Conservation (phyloP, 495 filamentous ascomycete genomes). For the Trichocladium uniseriatum region DNA sequence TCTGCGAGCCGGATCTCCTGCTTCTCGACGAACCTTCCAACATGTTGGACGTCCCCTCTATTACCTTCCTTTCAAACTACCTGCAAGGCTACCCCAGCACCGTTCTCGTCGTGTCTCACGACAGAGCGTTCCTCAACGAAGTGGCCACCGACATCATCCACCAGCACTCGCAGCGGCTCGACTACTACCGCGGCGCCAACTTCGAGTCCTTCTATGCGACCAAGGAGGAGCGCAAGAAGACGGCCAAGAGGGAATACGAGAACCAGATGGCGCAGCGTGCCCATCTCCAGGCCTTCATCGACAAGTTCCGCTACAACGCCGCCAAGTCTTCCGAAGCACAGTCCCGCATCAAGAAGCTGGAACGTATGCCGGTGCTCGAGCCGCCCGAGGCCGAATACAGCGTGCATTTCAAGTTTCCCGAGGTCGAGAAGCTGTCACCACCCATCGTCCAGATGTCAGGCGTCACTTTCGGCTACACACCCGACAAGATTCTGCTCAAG, state of each 20-base stretch:
- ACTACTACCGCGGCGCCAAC: constrained; percentile 98
- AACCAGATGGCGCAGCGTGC: constrained; percentile 92
- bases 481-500: constrained; percentile 67
- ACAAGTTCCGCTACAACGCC: constrained; percentile 99
- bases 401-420: constrained; percentile 95
- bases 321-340: constrained; percentile 98
- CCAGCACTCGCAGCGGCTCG: constrained; percentile 91
- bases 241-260: constrained; percentile 94
- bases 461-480: constrained; percentile 83
- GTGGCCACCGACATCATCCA: constrained; percentile 99
- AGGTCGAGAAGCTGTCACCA: constrained; percentile 93
- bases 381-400: constrained; percentile 88
- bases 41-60: constrained; percentile 99
- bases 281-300: constrained; percentile 90
- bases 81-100: constrained; percentile 91
- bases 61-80: constrained; percentile 96
- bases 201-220: constrained; percentile 98
- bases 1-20: constrained; percentile 95
- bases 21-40: constrained; percentile 99
- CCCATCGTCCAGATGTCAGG: constrained; percentile 96
- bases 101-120: constrained; percentile 94
- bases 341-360: constrained; percentile 96
- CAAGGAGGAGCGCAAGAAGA: constrained; percentile 93
- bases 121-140: constrained; percentile 97
- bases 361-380: constrained; percentile 89